Evolutionary conservation across 352 stramenopile species (phyloP).

Genomic region (Phytophthora hibernalis): DNA sequence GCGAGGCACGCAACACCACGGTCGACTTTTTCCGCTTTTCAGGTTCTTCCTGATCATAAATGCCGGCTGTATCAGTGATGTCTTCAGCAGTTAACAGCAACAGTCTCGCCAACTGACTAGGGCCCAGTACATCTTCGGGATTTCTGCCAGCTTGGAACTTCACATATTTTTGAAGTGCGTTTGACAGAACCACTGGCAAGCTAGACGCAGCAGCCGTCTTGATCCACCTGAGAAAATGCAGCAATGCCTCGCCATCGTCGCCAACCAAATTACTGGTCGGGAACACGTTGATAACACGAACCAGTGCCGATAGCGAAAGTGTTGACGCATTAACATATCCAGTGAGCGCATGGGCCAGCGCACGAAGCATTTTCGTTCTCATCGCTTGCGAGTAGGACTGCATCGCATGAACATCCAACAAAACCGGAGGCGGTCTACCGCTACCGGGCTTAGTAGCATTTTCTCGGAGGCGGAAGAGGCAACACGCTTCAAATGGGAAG

Average conservation of each 20-base stretch:
- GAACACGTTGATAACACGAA: constrained; percentile 64
- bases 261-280: constrained; percentile 43
- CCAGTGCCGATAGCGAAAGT: constrained; percentile 51
- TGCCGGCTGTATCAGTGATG: background rate
- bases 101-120: constrained; percentile 49
- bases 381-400: constrained; percentile 78
- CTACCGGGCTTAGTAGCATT: constrained; percentile 37
- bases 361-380: constrained; percentile 54
- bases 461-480: constrained; percentile 4
- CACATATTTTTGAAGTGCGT: constrained; percentile 31
- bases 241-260: constrained; percentile 33
- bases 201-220: constrained; percentile 2
- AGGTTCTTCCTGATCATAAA: constrained; percentile 3
- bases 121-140: constrained; percentile 20
- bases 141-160: constrained; percentile 7
- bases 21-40: background rate
- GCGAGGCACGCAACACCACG: constrained; percentile 12
- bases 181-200: constrained; percentile 21
- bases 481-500: constrained; percentile 27
- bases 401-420: constrained; percentile 79
- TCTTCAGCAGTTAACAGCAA: constrained; percentile 53
- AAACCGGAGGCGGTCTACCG: constrained; percentile 66
- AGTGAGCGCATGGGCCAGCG: constrained; percentile 62
- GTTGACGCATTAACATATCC: constrained; percentile 46
- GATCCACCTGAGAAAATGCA: constrained; percentile 47